Evolutionary conservation across 768 basidiomycete genomes (phyloP), one percentile per base, ranked within the genome.

Genomic region (Leccinum incarnatum): DNA sequence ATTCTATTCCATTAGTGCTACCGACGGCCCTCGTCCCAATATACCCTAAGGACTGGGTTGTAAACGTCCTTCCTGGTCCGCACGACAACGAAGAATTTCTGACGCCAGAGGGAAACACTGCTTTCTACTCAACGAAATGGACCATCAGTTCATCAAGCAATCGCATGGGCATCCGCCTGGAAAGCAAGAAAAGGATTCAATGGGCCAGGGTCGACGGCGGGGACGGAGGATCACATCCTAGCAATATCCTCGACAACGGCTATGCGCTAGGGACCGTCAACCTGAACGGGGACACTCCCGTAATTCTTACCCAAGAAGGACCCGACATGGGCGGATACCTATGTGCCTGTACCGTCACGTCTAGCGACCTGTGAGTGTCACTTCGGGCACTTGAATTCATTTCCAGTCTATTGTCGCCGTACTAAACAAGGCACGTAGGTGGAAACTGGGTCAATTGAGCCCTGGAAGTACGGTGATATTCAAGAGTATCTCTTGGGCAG

Each of bases 231-330:
- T 81, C 83, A 15, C 88, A 89, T 64, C 86, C 86, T 0, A 82
- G 81, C 42, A 89, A 89, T 60, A 84, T 87, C 36, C 76, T 86
- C 19, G 83, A 86, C 58, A 85, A 84, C 49, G 83, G 79, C 4
- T 86, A 87, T 62, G 79, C 79, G 0, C 66, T 74, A 23, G 85
- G 84, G 5, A 74, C 79, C 1, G 63, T 87, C 58, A 87, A 87
- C 62, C 57, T 87, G 54, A 89, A 88, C 62, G 87, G 87, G 2
- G 87, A 89, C 65, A 87, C 85, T 0, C 86, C 88, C 0, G 84
- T 88, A 2, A 81, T 87, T n/a, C 71, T 87, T 53, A 78, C 79
- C 4, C 77, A 78, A 27, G 87, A 87, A 65, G 83, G 82, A 0
- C 85, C 84, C 0, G 83, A 84, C 67, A 83, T 84, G 79, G 84